Conservation (phyloP, 2,329 filamentous ascomycete species). For the Arthrobotrys entomopaga region DNA sequence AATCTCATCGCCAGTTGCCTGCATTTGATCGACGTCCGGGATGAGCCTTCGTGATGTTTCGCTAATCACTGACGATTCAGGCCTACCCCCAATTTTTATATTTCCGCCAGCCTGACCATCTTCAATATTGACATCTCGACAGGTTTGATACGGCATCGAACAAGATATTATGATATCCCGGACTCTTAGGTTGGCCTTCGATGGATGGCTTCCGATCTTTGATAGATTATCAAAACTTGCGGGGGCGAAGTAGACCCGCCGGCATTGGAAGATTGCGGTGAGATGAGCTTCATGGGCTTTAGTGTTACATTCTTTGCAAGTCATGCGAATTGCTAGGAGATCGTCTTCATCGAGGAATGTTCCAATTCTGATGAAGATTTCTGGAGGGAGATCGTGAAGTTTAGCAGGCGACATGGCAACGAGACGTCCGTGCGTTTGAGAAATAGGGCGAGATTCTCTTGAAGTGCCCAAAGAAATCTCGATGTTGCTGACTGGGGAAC, state of each 20-base stretch:
- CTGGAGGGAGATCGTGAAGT: background rate
- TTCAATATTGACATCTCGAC: background rate
- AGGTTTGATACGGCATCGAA: background rate
- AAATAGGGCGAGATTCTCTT: too few relatives aligned
- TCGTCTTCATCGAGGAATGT: conserved; percentile 21
- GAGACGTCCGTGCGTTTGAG: too few relatives aligned
- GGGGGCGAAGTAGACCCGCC: conserved; percentile 1
- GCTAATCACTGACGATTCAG: background rate
- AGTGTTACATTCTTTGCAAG: conserved; percentile 12
- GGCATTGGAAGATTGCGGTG: conserved; percentile 4
- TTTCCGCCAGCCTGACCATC: background rate
- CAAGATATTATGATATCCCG: background rate
- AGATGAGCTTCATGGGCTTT: conserved; percentile 13
- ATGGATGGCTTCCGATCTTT: conserved; percentile 20
- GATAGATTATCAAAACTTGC: conserved; percentile 17
- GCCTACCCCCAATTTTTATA: background rate
- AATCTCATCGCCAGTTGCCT: background rate
- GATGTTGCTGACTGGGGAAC: too few relatives aligned
- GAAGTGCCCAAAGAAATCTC: too few relatives aligned
- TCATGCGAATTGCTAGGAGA: conserved; percentile 25
- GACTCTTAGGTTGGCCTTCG: background rate
- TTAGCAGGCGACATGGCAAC: too few relatives aligned
- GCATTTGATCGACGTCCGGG: background rate
- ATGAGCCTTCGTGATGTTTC: background rate
- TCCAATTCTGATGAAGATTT: conserved; percentile 2